phyloP scores from a whole-genome alignment of 2,329 filamentous ascomycete species.

The Diaporthe aspalathi region DNA sequence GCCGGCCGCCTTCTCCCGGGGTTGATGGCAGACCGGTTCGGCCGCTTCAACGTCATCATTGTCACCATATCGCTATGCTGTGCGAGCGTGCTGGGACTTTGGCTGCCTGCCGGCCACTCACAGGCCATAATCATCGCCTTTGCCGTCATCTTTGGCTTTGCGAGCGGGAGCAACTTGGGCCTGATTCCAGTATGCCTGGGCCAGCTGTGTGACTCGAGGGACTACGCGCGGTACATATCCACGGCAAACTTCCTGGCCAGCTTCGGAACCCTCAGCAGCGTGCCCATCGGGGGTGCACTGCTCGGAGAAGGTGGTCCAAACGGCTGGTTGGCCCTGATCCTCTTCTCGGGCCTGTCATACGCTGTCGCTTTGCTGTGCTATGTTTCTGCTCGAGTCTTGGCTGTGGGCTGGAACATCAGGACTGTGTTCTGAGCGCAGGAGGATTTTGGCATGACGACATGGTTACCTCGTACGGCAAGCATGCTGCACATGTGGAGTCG shows the following conservation, averaged over 20 bases:
- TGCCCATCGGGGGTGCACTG: conserved; percentile 57
- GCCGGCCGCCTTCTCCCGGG: conserved; percentile 83
- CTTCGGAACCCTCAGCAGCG: conserved; percentile 70
- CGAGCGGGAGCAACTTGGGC: conserved; percentile 81
- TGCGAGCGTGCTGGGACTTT: conserved; percentile 71
- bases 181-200: conserved; percentile 84
- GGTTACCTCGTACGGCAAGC: not conserved
- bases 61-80: conserved; percentile 69
- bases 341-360: conserved; percentile 54
- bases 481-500: fast-evolving
- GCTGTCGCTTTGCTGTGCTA: conserved; percentile 49
- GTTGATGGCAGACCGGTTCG: conserved; percentile 78
- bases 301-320: conserved; percentile 47
- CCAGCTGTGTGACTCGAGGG: conserved; percentile 79
- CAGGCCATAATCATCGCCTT: conserved; percentile 74
- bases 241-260: conserved; percentile 84
- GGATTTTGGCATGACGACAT: not conserved
- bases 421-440: conserved; percentile 44
- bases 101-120: conserved; percentile 72
- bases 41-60: conserved; percentile 85
- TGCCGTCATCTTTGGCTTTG: conserved; percentile 80
- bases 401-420: conserved; percentile 50
- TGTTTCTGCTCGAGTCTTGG: conserved; percentile 48
- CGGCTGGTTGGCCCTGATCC: conserved; percentile 53
- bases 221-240: conserved; percentile 86